phyloP scores from a whole-genome alignment of 1,139 yeast genomes.

The Tardiomyces digboiensis region DNA sequence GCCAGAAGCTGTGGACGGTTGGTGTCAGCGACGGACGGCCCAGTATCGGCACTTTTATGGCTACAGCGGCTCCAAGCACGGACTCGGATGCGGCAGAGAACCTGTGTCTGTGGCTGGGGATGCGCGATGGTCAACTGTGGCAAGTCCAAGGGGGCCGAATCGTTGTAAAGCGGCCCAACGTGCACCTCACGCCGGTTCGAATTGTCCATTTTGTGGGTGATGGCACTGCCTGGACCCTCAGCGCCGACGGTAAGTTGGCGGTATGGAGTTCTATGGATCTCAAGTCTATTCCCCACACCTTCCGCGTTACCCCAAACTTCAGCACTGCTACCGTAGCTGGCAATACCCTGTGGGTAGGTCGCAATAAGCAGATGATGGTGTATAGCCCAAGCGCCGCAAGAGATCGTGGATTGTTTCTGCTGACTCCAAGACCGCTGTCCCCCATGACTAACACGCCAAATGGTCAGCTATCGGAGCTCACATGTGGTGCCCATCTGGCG shows the following conservation, averaged over 20 bases:
- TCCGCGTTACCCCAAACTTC: constrained; percentile 23
- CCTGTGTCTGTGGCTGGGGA: constrained; percentile 27
- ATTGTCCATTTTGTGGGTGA: constrained; percentile 16
- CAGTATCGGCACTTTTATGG: constrained; percentile 18
- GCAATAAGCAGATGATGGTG: constrained; percentile 24
- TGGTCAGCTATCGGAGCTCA: constrained; percentile 10
- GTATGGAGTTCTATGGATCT: constrained; percentile 24
- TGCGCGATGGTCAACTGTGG: constrained; percentile 28
- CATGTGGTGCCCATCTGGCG: constrained; percentile 25
- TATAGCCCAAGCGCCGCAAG: constrained; percentile 21
- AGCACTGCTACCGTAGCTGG: constrained; percentile 22
- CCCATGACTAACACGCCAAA: not conserved
- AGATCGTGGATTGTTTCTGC: constrained; percentile 2
- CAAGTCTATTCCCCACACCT: constrained; percentile 20
- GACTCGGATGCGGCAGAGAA: constrained; percentile 13
- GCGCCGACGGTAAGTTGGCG: constrained; percentile 31
- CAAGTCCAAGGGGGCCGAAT: constrained; percentile 19
- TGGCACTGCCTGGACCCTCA: constrained; percentile 27
- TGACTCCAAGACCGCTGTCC: constrained; percentile 5
- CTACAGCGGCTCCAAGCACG: constrained; percentile 14
- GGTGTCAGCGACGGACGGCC: constrained; percentile 18
- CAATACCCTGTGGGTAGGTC: constrained; percentile 27
- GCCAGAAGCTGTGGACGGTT: constrained; percentile 19
- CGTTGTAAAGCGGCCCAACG: constrained; percentile 16
- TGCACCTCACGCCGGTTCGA: constrained; percentile 22